Evolutionary conservation across 2,329 filamentous ascomycete species (phyloP), one percentile per base, ranked within the genome.

Genomic region (Penicillium sp.): DNA sequence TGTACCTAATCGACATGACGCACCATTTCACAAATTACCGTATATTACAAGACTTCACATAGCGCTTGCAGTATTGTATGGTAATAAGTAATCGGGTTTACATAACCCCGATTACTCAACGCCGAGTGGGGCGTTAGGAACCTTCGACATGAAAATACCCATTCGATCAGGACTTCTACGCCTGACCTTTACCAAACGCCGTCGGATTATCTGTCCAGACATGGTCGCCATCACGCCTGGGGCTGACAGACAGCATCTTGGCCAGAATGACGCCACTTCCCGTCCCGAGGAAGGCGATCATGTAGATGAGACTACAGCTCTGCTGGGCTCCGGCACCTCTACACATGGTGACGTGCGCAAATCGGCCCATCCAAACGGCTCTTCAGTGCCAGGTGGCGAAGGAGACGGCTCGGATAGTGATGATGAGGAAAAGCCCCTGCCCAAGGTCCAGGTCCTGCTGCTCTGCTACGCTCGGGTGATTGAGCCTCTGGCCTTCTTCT

Each of bases 401-500:
- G n/a, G 7, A 2, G 33, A 25, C 6, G n/a, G 20, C 9, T 30
- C 20, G 10, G 18, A 48, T 4, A 56, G 54, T 24, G 65, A 69
- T 22, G 66, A 65, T 5, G 69, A 75, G 1, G 72, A 77, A 60
- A 79, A 74, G 50, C 78, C 81, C 1, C 66, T 88, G 13, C 81
- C 84, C n/a, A 76, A 74, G 55, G 47, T 67, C n/a, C 89, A 92
- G 67, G 84, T 94, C 46, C 69, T 87, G 28, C 70, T 88, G 10
- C 81, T 94, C 11, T 92, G 89, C 75, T 88, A 85, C 66, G 84
- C 85, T 1, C 83, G 88, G 5, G 66, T 89, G 24, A 76, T 89
- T 40, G 89, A 92, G 64, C 88, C 89, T 0, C 80, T 92, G 36
- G 87, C 88, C n/a, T 92, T 90, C 74, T 92, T 92, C 75, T 84